phyloP scores from a whole-genome alignment of 1,284 basidiomycete genomes.

The Pseudozyma tsukubaensis region DNA sequence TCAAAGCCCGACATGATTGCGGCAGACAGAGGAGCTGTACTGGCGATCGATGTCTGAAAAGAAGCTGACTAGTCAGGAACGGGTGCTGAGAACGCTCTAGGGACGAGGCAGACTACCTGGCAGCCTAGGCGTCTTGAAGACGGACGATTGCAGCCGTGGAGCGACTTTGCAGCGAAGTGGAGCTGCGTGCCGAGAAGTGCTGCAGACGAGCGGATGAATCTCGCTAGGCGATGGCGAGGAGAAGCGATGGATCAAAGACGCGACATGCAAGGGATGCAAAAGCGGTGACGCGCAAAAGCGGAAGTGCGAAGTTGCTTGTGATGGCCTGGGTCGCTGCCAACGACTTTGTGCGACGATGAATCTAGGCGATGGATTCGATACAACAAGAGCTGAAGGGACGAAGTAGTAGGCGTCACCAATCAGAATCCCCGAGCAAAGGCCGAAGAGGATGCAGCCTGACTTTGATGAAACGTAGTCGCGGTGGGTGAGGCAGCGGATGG shows the following conservation, averaged over 20 bases:
- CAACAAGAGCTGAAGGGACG: neutral
- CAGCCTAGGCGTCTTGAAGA: too few species aligned
- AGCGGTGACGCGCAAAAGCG: too few species aligned
- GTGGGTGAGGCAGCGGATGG: constrained; percentile 4
- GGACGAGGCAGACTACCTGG: too few species aligned
- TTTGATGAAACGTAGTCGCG: constrained; percentile 1
- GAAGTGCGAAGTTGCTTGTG: too few species aligned
- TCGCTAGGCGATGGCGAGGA: too few species aligned
- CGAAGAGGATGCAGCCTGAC: neutral
- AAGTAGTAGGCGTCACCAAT: neutral
- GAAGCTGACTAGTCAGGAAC: neutral
- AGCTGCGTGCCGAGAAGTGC: too few species aligned
- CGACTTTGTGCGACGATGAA: neutral
- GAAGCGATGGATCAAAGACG: too few species aligned
- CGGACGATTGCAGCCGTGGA: too few species aligned
- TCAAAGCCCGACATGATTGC: constrained; percentile 53
- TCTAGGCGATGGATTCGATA: neutral
- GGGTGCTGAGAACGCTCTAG: neutral
- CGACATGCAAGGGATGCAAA: too few species aligned
- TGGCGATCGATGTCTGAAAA: neutral
- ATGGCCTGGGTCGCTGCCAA: too few species aligned
- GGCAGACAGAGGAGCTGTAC: neutral
- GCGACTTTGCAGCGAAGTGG: neutral
- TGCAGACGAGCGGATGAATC: too few species aligned
- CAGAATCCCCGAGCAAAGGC: too few species aligned